Evolutionary conservation across 192 early-diverging fungal species (phyloP).

Genomic region (Coemansia sp.): DNA sequence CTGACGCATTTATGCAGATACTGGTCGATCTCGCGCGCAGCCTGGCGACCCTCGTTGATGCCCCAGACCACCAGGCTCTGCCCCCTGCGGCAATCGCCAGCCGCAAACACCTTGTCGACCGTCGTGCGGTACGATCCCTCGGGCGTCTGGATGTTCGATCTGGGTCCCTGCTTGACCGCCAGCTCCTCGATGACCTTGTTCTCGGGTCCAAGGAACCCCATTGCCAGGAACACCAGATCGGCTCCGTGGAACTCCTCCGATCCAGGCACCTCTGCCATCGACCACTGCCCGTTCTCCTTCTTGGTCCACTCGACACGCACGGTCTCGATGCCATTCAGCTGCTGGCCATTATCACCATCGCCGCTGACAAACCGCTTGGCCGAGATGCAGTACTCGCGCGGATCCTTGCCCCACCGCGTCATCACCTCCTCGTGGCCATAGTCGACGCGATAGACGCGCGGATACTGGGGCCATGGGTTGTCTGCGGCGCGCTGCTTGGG

Average conservation of each 20-base stretch:
- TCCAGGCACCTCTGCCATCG: slow-evolving; percentile 86
- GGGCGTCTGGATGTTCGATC: slow-evolving; percentile 80
- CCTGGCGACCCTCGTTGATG: slow-evolving; percentile 96
- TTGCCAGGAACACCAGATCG: slow-evolving; percentile 90
- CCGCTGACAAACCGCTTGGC: slow-evolving; percentile 94
- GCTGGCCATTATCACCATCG: slow-evolving; percentile 63
- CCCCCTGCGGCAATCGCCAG: slow-evolving; percentile 96
- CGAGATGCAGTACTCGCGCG: slow-evolving; percentile 91
- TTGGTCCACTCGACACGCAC: slow-evolving; percentile 96
- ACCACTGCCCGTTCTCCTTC: slow-evolving; percentile 72
- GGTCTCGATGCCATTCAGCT: slow-evolving; percentile 87
- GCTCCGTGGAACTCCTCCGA: slow-evolving; percentile 83
- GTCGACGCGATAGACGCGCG: slow-evolving; percentile 92
- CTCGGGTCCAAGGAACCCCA: slow-evolving; percentile 97
- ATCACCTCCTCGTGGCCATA: slow-evolving; percentile 95
- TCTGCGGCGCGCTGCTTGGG: slow-evolving; percentile 76
- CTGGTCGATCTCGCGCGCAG: slow-evolving; percentile 89
- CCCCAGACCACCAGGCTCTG: slow-evolving; percentile 97
- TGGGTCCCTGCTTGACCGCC: slow-evolving; percentile 70
- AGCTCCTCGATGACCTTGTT: slow-evolving; percentile 79
- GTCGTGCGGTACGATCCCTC: slow-evolving; percentile 77
- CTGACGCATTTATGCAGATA: slow-evolving; percentile 62
- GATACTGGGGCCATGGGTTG: slow-evolving; percentile 99
- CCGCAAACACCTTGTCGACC: slow-evolving; percentile 85
- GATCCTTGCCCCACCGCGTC: slow-evolving; percentile 88